A percentile compares a stretch with the other conserved stretches of the same genome.
phyloP scores from a whole-genome alignment of 78 protist species.

The Polysphondylium violaceum region DNA sequence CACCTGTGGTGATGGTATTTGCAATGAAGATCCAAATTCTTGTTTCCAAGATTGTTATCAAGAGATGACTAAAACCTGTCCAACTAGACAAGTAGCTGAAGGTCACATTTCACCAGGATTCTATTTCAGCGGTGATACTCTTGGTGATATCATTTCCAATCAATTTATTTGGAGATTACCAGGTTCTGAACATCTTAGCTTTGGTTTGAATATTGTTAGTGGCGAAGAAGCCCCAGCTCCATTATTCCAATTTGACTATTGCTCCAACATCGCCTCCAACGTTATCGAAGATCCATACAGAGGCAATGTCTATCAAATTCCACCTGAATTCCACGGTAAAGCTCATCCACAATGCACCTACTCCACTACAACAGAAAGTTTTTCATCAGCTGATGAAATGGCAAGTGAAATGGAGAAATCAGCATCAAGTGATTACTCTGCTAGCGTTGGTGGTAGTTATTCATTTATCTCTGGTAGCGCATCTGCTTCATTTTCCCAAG shows the following conservation, averaged over 20 bases:
- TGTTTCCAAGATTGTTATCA: slow-evolving; percentile 14
- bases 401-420: neutral
- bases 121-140: neutral
- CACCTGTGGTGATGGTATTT: slow-evolving; percentile 8
- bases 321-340: neutral
- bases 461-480: neutral
- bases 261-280: neutral
- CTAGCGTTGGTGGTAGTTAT: neutral
- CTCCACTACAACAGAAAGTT: neutral
- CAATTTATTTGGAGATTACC: slow-evolving; percentile 9
- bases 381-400: neutral
- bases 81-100: too few relatives aligned
- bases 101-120: neutral
- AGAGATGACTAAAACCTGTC: neutral
- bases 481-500: neutral
- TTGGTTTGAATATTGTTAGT: slow-evolving; percentile 7
- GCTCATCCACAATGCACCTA: neutral
- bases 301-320: slow-evolving; percentile 13
- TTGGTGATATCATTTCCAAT: slow-evolving; percentile 5
- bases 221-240: neutral
- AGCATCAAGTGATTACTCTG: neutral
- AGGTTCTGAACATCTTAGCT: neutral
- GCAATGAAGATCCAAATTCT: slow-evolving; percentile 30
- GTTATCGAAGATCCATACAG: neutral
- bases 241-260: slow-evolving; percentile 5